Conservation (phyloP, 1,284 basidiomycete genomes). For the Apiotrichum veenhuisii region DNA sequence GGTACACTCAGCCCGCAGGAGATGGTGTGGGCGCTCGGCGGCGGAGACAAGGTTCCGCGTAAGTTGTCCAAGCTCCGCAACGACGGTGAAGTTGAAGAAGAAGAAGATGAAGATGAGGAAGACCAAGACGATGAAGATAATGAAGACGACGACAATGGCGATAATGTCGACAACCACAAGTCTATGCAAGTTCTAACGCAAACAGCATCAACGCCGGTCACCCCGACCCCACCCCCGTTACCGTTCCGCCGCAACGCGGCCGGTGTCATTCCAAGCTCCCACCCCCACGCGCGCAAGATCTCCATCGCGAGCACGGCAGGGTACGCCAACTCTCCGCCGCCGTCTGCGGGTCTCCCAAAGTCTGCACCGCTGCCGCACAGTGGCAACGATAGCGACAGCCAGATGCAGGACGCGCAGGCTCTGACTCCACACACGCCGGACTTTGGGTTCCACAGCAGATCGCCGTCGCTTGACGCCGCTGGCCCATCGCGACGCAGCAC, state of each 20-base stretch:
- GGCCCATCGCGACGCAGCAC: background rate
- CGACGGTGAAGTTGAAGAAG: no score
- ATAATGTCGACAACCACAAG: no score
- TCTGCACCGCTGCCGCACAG: background rate
- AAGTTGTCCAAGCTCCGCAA: no score
- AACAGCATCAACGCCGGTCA: constrained; percentile 4
- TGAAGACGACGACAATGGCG: no score
- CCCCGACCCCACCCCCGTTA: constrained; percentile 28
- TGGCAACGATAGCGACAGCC: background rate
- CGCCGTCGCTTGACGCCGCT: background rate
- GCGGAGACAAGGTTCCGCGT: constrained; percentile 20
- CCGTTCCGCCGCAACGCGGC: constrained; percentile 25
- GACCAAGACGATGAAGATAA: no score
- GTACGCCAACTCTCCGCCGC: constrained; percentile 1
- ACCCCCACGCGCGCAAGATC: constrained; percentile 46
- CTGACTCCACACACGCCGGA: constrained; percentile 1
- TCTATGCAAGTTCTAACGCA: constrained; percentile 7
- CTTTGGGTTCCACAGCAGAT: background rate
- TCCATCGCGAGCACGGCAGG: constrained; percentile 24
- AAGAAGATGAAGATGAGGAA: no score
- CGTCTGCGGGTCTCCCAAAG: background rate
- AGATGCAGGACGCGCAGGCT: constrained; percentile 2
- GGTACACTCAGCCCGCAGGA: constrained; percentile 43
- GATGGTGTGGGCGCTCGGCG: constrained; percentile 42
- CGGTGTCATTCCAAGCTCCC: constrained; percentile 31